phyloP scores from a whole-genome alignment of 768 basidiomycete genomes.

The Russula emetica region DNA sequence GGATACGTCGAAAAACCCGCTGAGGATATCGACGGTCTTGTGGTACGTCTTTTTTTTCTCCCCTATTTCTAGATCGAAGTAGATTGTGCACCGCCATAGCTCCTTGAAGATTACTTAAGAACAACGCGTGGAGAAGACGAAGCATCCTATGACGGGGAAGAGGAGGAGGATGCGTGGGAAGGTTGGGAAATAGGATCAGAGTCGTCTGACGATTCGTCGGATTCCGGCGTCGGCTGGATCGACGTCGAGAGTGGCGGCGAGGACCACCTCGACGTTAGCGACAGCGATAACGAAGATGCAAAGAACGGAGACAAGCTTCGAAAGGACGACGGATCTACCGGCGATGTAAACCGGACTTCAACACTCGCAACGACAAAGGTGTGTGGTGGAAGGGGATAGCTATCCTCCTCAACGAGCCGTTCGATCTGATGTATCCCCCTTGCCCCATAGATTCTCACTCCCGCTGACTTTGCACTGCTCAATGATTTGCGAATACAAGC shows the following conservation, averaged over 20 bases:
- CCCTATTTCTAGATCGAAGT: neutral
- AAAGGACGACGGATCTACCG: conserved; percentile 28
- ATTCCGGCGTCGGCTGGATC: conserved; percentile 74
- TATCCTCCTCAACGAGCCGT: conserved; percentile 3
- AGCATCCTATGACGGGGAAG: conserved; percentile 47
- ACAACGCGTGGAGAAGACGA: conserved; percentile 60
- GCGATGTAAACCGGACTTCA: conserved; percentile 45
- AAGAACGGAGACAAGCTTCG: conserved; percentile 27
- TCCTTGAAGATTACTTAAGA: conserved; percentile 83
- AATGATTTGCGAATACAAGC: conserved; percentile 84
- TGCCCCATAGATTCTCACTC: conserved; percentile 83
- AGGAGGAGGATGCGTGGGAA: conserved; percentile 74
- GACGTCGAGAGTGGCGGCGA: conserved; percentile 68
- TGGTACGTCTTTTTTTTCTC: conserved; percentile 46
- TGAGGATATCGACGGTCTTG: conserved; percentile 85
- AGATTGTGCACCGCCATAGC: conserved; percentile 41
- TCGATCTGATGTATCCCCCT: conserved; percentile 4
- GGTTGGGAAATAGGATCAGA: conserved; percentile 86
- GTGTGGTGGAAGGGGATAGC: conserved; percentile 13
- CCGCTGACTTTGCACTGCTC: conserved; percentile 90
- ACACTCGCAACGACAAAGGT: conserved; percentile 81
- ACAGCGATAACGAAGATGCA: conserved; percentile 72
- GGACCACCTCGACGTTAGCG: conserved; percentile 69
- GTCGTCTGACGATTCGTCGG: conserved; percentile 50
- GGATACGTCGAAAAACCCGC: conserved; percentile 74